Evolutionary conservation across 257 asterid genomes (phyloP), one percentile per base, ranked within the genome.

Genomic region (Orobanche coerulescens): DNA sequence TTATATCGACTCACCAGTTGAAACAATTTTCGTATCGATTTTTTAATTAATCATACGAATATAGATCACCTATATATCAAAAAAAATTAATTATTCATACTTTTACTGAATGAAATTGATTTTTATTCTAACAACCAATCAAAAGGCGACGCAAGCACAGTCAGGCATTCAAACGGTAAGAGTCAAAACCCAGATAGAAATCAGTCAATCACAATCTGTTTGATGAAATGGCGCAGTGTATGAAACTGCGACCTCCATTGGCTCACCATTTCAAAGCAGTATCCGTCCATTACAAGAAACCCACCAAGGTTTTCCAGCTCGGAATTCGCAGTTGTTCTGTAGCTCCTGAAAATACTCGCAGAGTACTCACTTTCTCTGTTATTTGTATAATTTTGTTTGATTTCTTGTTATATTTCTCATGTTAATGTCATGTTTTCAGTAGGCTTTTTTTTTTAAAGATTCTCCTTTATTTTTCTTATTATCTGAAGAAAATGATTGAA

Each of bases 221-320:
- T 30, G 81, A 64, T 46, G 68, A 73, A 70, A 81, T 81, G 82
- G 49, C 87, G 43, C 76, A 69, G 15, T 67, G 68, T 42, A 33
- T 76, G 46, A 66, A 68, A 37, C 56, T 78, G 64, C 73, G 37
- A 10, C 64, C 65, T 49, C 65, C 75, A 24, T 22, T 66, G 25
- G 9, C 60, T 40, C 68, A 62, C 61, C 64, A 50, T 22, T 63
- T 69, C 56, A 66, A 37, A 1, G 44, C 72, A 9, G 44, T 69
- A 58, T 54, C 79, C 2, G 1, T 60, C 49, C 73, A 44, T 26
- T 47, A 39, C 28, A 37, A 46, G 18, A 75, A 67, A 64, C 71
- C 75, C 34, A 30, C 56, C 20, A 62, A 54, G 31, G 39, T 57
- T 57, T 49, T 61, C 57, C 78, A 50, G 53, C 77, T 68, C 44